Evolutionary conservation across 345 rosid species (phyloP).

Genomic region (Acer campestre): DNA sequence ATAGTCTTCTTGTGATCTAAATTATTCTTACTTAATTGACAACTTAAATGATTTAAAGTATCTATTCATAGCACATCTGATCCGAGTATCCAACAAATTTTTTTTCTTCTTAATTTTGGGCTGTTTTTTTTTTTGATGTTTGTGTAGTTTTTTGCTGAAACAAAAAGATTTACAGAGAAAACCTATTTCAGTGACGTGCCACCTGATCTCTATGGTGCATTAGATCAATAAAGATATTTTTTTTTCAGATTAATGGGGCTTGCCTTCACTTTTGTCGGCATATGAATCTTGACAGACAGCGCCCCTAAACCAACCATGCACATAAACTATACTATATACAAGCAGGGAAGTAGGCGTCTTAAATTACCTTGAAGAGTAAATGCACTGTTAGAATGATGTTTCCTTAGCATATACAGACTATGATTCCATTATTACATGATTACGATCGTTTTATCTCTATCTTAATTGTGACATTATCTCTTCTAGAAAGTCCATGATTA

Average conservation of each 20-base stretch:
- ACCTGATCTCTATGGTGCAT: too few species aligned
- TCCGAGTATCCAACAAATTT: not conserved
- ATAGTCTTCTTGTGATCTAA: not conserved
- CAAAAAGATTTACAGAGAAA: too few species aligned
- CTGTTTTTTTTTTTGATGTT: too few species aligned
- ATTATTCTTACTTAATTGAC: not conserved
- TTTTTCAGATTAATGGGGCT: too few species aligned
- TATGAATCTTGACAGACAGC: not conserved
- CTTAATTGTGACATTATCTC: not conserved
- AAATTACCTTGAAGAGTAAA: not conserved
- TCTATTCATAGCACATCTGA: not conserved
- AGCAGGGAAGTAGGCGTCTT: not conserved
- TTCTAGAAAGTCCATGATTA: slow-evolving; percentile 1
- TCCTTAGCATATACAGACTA: not conserved
- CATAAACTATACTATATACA: too few species aligned
- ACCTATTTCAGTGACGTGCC: too few species aligned
- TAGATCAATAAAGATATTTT: too few species aligned
- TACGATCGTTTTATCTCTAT: not conserved
- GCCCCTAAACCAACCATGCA: too few species aligned
- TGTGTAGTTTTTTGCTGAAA: too few species aligned
- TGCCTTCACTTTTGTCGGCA: too few species aligned
- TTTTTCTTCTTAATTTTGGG: too few species aligned
- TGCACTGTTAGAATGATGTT: not conserved
- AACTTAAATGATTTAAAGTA: too few species aligned
- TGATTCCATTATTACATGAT: not conserved